Evolutionary conservation across 208 protist genomes (phyloP).

Genomic region (Zelonia costaricensis): DNA sequence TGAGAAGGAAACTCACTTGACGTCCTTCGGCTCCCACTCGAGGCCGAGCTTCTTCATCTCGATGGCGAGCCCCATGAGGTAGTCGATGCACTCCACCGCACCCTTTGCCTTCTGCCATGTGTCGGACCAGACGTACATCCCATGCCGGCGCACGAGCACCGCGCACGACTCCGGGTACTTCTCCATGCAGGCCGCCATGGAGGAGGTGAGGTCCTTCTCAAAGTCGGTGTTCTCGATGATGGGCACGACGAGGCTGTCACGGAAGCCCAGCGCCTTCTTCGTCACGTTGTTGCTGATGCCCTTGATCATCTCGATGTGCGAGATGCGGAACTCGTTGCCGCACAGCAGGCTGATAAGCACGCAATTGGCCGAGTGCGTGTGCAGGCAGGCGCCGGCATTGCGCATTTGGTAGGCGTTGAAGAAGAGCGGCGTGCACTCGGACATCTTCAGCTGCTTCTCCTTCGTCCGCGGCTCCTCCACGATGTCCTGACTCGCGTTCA

Average conservation of each 20-base stretch:
- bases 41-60: slow-evolving; percentile 60
- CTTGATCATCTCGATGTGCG: slow-evolving; percentile 97
- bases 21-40: slow-evolving; percentile 46
- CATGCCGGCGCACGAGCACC: slow-evolving; percentile 94
- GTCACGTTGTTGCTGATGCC: slow-evolving; percentile 61
- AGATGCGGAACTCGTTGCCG: slow-evolving; percentile 93
- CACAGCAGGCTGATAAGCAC: slow-evolving; percentile 90
- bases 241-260: slow-evolving; percentile 92
- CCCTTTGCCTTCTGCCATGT: slow-evolving; percentile 95
- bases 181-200: slow-evolving; percentile 87
- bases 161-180: slow-evolving; percentile 90
- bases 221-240: slow-evolving; percentile 96
- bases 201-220: slow-evolving; percentile 71
- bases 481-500: slow-evolving; percentile 64
- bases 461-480: slow-evolving; percentile 39
- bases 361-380: slow-evolving; percentile 90
- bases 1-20: no score
- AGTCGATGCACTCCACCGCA: slow-evolving; percentile 94
- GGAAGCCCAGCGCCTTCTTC: slow-evolving; percentile 70
- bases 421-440: slow-evolving; percentile 95
- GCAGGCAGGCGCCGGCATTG: slow-evolving; percentile 92
- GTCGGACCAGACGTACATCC: slow-evolving; percentile 96
- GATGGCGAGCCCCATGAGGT: slow-evolving; percentile 91
- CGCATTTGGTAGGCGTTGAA: slow-evolving; percentile 89
- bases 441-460: slow-evolving; percentile 67